Evolutionary conservation across 1,284 basidiomycete species (phyloP).

Genomic region (Apiotrichum domesticum): DNA sequence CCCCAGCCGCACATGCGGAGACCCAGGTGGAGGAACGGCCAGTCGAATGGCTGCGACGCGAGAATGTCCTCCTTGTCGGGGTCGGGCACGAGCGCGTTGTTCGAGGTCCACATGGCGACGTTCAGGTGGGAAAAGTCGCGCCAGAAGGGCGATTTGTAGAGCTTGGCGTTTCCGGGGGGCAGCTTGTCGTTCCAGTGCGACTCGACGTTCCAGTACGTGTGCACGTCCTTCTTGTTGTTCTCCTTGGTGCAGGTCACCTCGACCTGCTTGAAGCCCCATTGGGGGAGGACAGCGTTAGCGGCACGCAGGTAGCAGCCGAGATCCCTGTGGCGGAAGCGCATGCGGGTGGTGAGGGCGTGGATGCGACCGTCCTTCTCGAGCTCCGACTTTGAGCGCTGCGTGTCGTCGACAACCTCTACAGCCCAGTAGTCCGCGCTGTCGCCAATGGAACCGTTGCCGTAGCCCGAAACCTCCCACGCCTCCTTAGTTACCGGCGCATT

Average conservation of each 20-base stretch:
- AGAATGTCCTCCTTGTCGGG: constrained; percentile 97
- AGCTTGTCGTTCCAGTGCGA: constrained; percentile 91
- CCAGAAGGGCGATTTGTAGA: constrained; percentile 86
- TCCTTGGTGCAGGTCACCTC: constrained; percentile 91
- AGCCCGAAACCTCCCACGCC: constrained; percentile 86
- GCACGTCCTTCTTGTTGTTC: constrained; percentile 71
- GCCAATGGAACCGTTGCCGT: constrained; percentile 80
- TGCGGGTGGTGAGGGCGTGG: constrained; percentile 80
- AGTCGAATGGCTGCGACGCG: constrained; percentile 84
- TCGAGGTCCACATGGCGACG: constrained; percentile 99
- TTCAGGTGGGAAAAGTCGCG: constrained; percentile 98
- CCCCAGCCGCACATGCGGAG: constrained; percentile 98
- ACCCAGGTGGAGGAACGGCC: constrained; percentile 85
- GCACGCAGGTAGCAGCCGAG: constrained; percentile 86
- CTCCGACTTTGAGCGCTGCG: constrained; percentile 58
- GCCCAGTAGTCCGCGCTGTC: constrained; percentile 88
- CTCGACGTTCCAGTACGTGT: constrained; percentile 98
- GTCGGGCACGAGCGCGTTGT: constrained; percentile 94
- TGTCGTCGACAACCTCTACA: constrained; percentile 90
- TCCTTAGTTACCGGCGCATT: constrained; percentile 84
- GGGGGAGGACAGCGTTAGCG: constrained; percentile 80
- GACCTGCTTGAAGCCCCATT: constrained; percentile 99
- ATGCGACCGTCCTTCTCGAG: constrained; percentile 58
- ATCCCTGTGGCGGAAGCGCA: constrained; percentile 73
- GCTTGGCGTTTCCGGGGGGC: constrained; percentile 70